Evolutionary conservation across 2,329 filamentous ascomycete species (phyloP), one percentile per base, ranked within the genome.

Genomic region (Botrytis fragariae): DNA sequence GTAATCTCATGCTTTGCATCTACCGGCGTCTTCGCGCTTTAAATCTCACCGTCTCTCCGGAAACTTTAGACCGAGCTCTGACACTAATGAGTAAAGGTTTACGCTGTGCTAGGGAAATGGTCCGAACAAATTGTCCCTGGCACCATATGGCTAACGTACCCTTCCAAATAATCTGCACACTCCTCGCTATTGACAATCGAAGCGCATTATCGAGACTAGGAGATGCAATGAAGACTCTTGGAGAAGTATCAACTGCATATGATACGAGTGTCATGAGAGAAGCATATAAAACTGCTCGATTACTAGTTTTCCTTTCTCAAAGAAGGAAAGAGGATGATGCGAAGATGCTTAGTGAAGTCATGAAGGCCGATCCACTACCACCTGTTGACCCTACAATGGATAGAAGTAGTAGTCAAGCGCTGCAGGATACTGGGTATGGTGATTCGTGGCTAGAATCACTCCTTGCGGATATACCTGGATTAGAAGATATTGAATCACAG

Each of bases 121-220:
- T 16, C n/a, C 20, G 16, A 29, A 44, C 32, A 8, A 51, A 9
- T 4, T 72, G 37, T n/a, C 74, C 74, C 5, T 75, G 73, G 73
- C 69, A 65, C 18, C 73, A 75, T 22, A 62, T 75, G n/a, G 74
- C 74, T 25, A 75, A 73, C 44, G 51, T 75, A 9, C 70, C 74
- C 3, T 75, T 75, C 48, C 74, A 75, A 35, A 72, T 72, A 14
- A 64, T 75, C 5, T 74, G 73, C 37, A 71, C 72, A 18, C 71
- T 75, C 4, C 74, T 75, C 16, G 73, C 72, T 4, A 74, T 75
- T 6, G 74, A 75, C 32, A 75, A 29, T 16, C 64, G 62, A 29
- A 35, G 39, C 12, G 72, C 74, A 12, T 32, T 74, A n/a, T 48
- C 63, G 22, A 54, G 60, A 69, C 39, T 75, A 1, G 35, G 29